Percentiles rank a stretch among this genome's conserved stretches.
These are phyloP conservation scores for Cercospora sp. DNA, from an alignment of 2,329 filamentous ascomycete species.

Conservation along the genomic window DNA sequence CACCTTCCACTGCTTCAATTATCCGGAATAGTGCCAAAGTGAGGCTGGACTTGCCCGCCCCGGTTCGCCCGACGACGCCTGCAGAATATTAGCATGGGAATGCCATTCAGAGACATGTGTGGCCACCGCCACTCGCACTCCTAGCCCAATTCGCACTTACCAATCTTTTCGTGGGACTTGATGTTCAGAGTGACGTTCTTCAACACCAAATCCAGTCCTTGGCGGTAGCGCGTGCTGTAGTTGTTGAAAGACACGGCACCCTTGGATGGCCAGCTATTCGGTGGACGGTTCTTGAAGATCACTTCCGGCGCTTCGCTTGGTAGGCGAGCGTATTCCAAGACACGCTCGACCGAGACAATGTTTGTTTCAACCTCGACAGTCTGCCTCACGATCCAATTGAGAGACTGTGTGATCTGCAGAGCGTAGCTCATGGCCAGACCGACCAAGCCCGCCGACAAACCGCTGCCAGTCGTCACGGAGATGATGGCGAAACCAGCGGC, in stretches of 20 bases:
- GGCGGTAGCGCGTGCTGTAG: slow-evolving; percentile 90
- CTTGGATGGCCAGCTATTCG: slow-evolving; percentile 86
- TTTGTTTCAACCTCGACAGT: slow-evolving; percentile 99
- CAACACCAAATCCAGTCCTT: slow-evolving; percentile 84
- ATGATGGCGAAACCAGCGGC: slow-evolving; percentile 81
- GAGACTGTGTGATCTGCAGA: slow-evolving; percentile 90
- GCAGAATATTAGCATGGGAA: slow-evolving; percentile 1
- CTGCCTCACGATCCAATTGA: slow-evolving; percentile 99
- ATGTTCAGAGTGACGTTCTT: slow-evolving; percentile 91
- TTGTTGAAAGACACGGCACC: slow-evolving; percentile 88
- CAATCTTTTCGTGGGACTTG: slow-evolving; percentile 96
- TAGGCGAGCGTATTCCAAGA: slow-evolving; percentile 89
- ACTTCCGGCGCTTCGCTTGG: slow-evolving; percentile 95
- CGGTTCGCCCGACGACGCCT: slow-evolving; percentile 92
- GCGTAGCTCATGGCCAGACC: slow-evolving; percentile 97
- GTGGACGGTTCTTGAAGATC: slow-evolving; percentile 80
- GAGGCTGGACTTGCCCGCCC: slow-evolving; percentile 91
- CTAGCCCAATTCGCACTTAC: slow-evolving; percentile 40
- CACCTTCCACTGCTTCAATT: slow-evolving; percentile 80
- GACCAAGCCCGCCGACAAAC: slow-evolving; percentile 70
- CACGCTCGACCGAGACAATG: slow-evolving; percentile 96
- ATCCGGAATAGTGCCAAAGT: slow-evolving; percentile 93
- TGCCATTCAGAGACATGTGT: neutral
- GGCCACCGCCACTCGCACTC: neutral
- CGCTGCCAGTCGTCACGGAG: slow-evolving; percentile 68